These are phyloP conservation scores for Filobasidium uniguttulatum DNA, from an alignment of 1,284 basidiomycete species.

Conservation along the genomic window DNA sequence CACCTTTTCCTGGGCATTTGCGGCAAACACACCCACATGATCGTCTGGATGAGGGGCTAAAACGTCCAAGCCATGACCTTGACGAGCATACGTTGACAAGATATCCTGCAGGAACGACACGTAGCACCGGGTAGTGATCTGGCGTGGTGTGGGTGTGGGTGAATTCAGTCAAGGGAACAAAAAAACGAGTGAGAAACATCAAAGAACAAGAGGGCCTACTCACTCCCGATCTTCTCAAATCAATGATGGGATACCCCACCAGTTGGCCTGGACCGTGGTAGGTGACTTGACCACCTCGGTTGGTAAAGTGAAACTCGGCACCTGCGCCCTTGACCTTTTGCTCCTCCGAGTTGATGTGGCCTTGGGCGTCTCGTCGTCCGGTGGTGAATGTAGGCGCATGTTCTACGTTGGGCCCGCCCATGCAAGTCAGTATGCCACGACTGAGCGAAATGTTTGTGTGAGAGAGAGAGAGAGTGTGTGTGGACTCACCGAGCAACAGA, in stretches of 20 bases:
- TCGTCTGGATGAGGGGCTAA: slow-evolving; percentile 37
- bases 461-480: no score
- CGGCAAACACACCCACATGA: slow-evolving; percentile 37
- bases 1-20: slow-evolving; percentile 32
- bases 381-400: slow-evolving; percentile 90
- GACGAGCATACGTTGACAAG: slow-evolving; percentile 27
- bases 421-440: slow-evolving; percentile 15
- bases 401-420: slow-evolving; percentile 35
- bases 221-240: slow-evolving; percentile 50
- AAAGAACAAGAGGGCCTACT: slow-evolving; percentile 22
- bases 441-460: slow-evolving; percentile 36
- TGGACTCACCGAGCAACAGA: slow-evolving; percentile 38
- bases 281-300: slow-evolving; percentile 83
- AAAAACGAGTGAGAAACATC: neutral
- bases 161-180: no score
- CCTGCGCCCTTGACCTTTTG: slow-evolving; percentile 56
- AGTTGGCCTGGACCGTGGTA: slow-evolving; percentile 97
- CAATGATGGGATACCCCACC: slow-evolving; percentile 86
- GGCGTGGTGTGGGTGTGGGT: neutral
- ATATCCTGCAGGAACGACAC: slow-evolving; percentile 39
- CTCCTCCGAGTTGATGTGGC: slow-evolving; percentile 51
- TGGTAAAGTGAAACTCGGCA: slow-evolving; percentile 72
- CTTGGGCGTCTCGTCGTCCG: slow-evolving; percentile 63
- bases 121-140: slow-evolving; percentile 40
- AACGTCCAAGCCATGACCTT: slow-evolving; percentile 22